Percentiles rank a stretch among this genome's conserved stretches.
Conservation (phyloP, 2,329 filamentous ascomycete genomes). For the Aspergillus terreus region DNA sequence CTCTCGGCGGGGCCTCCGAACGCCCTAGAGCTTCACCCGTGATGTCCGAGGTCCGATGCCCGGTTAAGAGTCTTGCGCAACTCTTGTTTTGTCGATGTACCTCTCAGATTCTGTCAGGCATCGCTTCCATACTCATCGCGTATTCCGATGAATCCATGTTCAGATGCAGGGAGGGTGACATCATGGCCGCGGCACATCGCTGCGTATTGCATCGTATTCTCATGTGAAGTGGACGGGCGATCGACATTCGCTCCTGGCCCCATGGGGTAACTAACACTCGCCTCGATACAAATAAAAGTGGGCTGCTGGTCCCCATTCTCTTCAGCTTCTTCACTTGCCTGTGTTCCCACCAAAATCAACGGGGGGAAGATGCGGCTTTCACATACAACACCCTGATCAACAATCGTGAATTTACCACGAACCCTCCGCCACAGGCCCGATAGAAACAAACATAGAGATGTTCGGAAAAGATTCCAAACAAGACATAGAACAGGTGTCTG, state of each 20-base stretch:
- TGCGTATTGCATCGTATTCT: not conserved
- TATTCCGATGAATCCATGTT: too few species aligned
- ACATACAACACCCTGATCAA: not conserved
- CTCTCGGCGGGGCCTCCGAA: too few species aligned
- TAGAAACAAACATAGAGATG: not conserved
- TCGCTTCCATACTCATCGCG: too few species aligned
- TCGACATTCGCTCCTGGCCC: not conserved
- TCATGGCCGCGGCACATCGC: not conserved
- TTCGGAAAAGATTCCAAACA: slow-evolving; percentile 17
- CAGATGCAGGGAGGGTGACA: not conserved
- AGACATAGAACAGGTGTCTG: slow-evolving; percentile 10
- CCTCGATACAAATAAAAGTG: not conserved
- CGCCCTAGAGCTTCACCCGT: too few species aligned
- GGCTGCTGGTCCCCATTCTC: not conserved
- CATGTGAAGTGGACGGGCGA: not conserved
- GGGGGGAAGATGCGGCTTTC: too few species aligned
- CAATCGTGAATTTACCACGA: not conserved
- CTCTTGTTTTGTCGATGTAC: too few species aligned
- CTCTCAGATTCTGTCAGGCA: too few species aligned
- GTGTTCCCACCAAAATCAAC: not conserved
- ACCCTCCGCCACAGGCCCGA: not conserved
- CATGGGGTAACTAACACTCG: not conserved
- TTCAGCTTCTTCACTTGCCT: not conserved
- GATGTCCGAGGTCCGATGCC: too few species aligned
- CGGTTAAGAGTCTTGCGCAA: too few species aligned